Evolutionary conservation across 108 stramenopile genomes (phyloP), one percentile per base, ranked within the genome.

Genomic region (Seminavis robusta): DNA sequence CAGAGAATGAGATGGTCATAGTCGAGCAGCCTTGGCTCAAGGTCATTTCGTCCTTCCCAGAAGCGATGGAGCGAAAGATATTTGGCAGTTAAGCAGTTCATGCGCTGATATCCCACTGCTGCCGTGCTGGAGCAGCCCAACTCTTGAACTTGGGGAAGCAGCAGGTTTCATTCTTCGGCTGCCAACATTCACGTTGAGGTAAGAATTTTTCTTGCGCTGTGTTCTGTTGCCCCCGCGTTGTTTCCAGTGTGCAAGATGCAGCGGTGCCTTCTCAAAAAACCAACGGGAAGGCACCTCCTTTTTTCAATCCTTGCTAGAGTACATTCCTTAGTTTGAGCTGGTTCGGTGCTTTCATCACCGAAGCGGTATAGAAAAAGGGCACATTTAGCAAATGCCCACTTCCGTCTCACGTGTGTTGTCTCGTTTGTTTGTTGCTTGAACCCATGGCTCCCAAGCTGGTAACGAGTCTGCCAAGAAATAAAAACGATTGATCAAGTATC

Each of bases 1-100:
- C 47, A 16, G 64, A 74, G 11, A 64, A 85, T 41, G 91, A 93
- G 59, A 79, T 93, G 79, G 62, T 93, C 13, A 71, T 93, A 28
- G 85, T 93, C 26, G 91, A 93, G 57, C 81, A 87, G 57, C 91
- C 91, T 27, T 89, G 91, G 91, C 46, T 84, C 48, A 69, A 70
- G 21, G 69, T 89, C 17, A 77, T 87, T 46, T 74, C 86, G 39
- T 75, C 74, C 27, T 78, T 93, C 45, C 91, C 91, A 33, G 79
- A 78, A 33, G 82, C 88, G 29, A 53, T 93, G 27, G 71, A 84
- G 31, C 73, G 88, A 6, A 58, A 80, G 67, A 71, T 84, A 15
- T 93, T 83, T 74, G 91, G 91, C 57, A 69, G 71, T 41, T 73
- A 76, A 61, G 29, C 54, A 61, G 19, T 26, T 26, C 10, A 31